These are phyloP conservation scores for Truncatella angustata DNA, from an alignment of 2,329 filamentous ascomycete species.

Conservation along the genomic window DNA sequence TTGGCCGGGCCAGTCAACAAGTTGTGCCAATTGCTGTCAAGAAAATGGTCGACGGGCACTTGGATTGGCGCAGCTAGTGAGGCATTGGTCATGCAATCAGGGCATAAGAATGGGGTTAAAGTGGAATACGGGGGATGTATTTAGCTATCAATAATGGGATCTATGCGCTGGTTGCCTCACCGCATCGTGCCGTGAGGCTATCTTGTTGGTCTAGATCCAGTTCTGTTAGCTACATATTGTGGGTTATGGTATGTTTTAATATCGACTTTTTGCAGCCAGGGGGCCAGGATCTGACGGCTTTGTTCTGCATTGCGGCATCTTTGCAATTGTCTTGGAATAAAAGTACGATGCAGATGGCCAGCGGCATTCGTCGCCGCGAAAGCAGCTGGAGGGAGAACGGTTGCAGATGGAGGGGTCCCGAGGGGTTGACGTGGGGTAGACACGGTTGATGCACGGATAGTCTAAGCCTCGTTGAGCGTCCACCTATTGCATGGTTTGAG, in stretches of 20 bases:
- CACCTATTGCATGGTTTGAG: conserved; percentile 5
- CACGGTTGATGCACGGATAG: no score
- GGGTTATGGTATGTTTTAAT: no score
- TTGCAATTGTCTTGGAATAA: no score
- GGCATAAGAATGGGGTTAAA: neutral
- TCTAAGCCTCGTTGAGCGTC: conserved; percentile 17
- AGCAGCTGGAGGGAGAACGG: neutral
- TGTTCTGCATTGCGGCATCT: no score
- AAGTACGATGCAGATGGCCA: no score
- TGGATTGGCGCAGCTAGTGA: neutral
- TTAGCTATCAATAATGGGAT: neutral
- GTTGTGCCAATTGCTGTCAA: neutral
- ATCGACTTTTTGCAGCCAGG: no score
- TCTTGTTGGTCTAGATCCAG: no score
- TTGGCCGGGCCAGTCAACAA: neutral
- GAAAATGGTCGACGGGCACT: neutral
- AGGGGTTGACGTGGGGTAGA: conserved; percentile 14
- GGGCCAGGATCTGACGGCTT: no score
- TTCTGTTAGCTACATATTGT: no score
- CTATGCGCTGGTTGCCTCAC: neutral
- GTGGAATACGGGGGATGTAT: neutral
- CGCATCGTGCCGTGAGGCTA: no score
- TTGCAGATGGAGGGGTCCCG: neutral
- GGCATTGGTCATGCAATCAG: neutral
- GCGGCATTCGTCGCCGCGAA: neutral